Evolutionary conservation across 768 basidiomycete species (phyloP), one percentile per base, ranked within the genome.

Genomic region (Krasilnikovozyma curviuscula): DNA sequence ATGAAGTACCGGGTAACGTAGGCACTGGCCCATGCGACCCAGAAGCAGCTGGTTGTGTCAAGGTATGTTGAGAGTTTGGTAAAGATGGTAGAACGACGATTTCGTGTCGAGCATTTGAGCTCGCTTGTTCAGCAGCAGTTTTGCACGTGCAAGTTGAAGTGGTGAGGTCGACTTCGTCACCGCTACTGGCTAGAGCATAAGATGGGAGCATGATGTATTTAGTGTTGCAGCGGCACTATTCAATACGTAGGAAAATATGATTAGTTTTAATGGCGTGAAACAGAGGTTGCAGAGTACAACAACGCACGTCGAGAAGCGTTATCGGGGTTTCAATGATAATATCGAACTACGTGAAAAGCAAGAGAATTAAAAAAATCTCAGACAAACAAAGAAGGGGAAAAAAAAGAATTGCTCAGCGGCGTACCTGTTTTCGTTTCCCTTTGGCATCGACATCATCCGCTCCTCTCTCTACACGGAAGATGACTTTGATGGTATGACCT

Each of bases 291-390:
- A 31, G 42, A 40, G 25, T 29, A 31, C 6, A 32, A 28, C 14
- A 7, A 38, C 80, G 68, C 53, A 84, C 83, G 16, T 88, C 88
- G 44, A 93, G 74, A 41, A 95, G 76, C 47, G 83, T 78, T 31
- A 93, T 71, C 0, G 86, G 85, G 0, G 77, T 77, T 61, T 85
- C 67, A 52, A 67, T 67, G 50, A 56, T 59, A 48, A 63, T 59
- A 46, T 63, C 62, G 32, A 58, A 58, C 53, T 56, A 40, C 16
- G 30, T 0, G 3, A 13, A 27, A 13, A 16, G 21, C 3, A 18
- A 41, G 16, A 31, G 21, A 19, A 33, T 18, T 14, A 12, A 33
- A 13, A n/a, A 46, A 5, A 23, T 18, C 21, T 7, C 21, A 23
- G 13, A 19, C 30, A 18, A n/a, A 31, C 4, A 3, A 14, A 9